Base-by-base conservation (phyloP, 78 protist genomes). In the Emiliania huxleyi region DNA sequence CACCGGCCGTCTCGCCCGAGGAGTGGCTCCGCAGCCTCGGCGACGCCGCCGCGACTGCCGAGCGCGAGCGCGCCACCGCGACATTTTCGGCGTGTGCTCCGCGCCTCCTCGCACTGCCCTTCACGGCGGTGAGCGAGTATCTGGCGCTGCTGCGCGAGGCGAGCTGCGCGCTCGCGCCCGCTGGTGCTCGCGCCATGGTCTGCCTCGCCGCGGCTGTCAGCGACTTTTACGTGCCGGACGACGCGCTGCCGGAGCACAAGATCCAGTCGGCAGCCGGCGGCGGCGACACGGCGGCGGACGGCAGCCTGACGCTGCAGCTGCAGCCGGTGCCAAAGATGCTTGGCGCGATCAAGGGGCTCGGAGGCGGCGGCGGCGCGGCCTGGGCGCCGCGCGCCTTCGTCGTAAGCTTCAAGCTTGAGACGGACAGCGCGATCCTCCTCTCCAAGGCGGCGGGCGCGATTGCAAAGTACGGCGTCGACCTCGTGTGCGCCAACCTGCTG, bases 191-290 rank as follows among this genome's bases (percentile, higher is more conserved):
- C 69, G 71, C 92, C 15, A 0, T 91, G 69, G 4, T 87, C 69
- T 90, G 69, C 56, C 62, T 95, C 15, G 96, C 95, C 0, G 96
- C 96, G 0, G 96, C 96, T 3, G 96, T 95, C n/a, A 25, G 55
- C 2, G 96, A 95, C 91, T 95, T 69, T n/a, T 91, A 73, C 88
- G 12, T 95, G 11, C 95, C 95, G 1, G 55, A 69, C 19, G 35
- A n/a, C 26, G 40, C 0, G 40, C 8, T 93, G 96, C 48, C 90
- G 0, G 62, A 77, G 69, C 96, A 95, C 91, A 95, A 95, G 91
- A 95, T 95, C 25, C 95, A 93, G 75, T n/a, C 71, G 0, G 15
- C 42, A 45, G 49, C 42, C 22, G 90, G 25, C 5, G 91, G 77
- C 0, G 73, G 52, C 6, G 62, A 15, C 8, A n/a, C n/a, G n/a